A percentile compares a stretch with the other conserved stretches of the same genome.
Conservation (phyloP, 1,284 basidiomycete genomes). For the Leccinum variabile region DNA sequence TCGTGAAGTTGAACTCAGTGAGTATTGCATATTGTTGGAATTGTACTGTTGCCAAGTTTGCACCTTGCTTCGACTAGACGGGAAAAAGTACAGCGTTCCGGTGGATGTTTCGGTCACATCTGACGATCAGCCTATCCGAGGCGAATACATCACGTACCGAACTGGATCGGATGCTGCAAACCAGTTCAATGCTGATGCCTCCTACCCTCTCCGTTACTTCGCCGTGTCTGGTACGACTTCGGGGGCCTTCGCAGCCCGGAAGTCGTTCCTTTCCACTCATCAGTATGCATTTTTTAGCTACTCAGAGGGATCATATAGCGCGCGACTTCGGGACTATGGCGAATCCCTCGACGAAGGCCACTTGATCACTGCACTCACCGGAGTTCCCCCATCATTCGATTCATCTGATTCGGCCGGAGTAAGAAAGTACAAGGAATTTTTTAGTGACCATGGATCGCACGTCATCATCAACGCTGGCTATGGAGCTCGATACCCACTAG, state of each 20-base stretch:
- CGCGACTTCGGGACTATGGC: not conserved
- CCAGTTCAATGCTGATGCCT: not conserved
- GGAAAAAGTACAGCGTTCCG: not conserved
- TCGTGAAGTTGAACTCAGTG: not conserved
- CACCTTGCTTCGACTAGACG: not conserved
- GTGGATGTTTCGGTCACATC: not conserved
- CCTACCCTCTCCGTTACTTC: not conserved
- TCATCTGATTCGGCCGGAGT: not conserved
- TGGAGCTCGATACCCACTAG: not conserved
- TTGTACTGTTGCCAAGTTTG: not conserved
- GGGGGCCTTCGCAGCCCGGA: not conserved
- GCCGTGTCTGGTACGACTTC: not conserved
- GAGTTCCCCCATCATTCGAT: not conserved
- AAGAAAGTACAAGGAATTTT: not conserved
- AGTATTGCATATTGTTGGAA: not conserved
- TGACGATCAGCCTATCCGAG: not conserved
- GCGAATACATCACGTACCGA: not conserved
- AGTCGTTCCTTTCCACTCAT: not conserved
- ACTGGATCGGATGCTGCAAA: not conserved
- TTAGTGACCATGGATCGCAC: not conserved
- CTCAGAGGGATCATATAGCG: not conserved
- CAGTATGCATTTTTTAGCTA: not conserved
- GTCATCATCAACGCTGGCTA: not conserved
- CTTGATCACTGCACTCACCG: not conserved
- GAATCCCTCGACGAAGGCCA: not conserved